A percentile compares a stretch with the other conserved stretches of the same genome.
These are phyloP conservation scores for Abrus precatorius DNA, from an alignment of 306 rosid species.

Conservation along the genomic window DNA sequence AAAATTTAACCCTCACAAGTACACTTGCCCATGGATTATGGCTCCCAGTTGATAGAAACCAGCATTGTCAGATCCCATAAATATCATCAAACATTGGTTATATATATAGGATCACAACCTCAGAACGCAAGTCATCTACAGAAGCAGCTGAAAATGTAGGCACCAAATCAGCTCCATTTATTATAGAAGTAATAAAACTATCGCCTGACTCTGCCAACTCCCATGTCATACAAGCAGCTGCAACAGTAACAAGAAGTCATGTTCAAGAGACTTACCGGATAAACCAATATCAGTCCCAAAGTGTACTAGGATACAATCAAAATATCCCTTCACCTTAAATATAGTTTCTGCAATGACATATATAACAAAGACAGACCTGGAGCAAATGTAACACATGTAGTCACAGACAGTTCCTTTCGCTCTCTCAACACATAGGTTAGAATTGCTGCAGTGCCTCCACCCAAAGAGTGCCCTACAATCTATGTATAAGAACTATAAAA, in stretches of 20 bases:
- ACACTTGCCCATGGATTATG: not conserved
- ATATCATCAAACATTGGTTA: constrained; percentile 19
- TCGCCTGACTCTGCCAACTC: constrained; percentile 92
- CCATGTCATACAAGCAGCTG: constrained; percentile 99
- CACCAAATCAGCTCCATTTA: constrained; percentile 96
- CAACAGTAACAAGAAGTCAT: constrained; percentile 52
- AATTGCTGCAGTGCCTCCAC: constrained; percentile 98
- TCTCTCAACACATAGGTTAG: constrained; percentile 90
- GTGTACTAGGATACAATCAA: constrained; percentile 27
- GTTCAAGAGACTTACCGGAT: constrained; percentile 26
- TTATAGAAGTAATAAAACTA: constrained; percentile 79
- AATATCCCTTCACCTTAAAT: constrained; percentile 20
- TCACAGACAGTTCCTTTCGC: constrained; percentile 76
- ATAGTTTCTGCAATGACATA: constrained; percentile 18
- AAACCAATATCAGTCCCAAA: constrained; percentile 36
- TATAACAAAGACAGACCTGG: constrained; percentile 69
- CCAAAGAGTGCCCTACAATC: constrained; percentile 98
- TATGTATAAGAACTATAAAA: constrained; percentile 40
- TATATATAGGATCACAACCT: constrained; percentile 64
- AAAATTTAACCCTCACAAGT: constrained; percentile 19
- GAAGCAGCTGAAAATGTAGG: constrained; percentile 98
- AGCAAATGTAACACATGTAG: constrained; percentile 90
- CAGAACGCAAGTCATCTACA: constrained; percentile 89
- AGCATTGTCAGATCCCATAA: constrained; percentile 25
- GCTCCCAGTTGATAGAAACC: constrained; percentile 32